Evolutionary conservation across 176 grass and related monocot genomes (phyloP).

Genomic region (Triticum aestivum): DNA sequence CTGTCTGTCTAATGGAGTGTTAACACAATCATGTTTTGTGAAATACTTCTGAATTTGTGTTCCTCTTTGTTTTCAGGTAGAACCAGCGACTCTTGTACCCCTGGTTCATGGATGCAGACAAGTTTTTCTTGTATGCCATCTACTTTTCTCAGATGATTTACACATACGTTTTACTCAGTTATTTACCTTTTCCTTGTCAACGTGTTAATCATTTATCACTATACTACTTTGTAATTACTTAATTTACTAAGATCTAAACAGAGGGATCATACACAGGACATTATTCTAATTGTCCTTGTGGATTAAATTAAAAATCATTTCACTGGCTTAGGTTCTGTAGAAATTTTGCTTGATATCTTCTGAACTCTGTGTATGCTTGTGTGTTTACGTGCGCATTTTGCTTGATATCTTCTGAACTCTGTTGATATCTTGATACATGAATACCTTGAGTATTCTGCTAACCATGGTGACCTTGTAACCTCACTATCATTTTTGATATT

Average conservation of each 20-base stretch:
- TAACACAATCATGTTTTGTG: neutral
- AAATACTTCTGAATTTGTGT: conserved; percentile 26
- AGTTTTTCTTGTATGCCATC: conserved; percentile 87
- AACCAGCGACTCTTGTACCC: conserved; percentile 81
- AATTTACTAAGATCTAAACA: neutral
- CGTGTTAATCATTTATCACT: conserved; percentile 8
- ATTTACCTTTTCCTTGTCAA: neutral
- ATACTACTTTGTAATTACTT: neutral
- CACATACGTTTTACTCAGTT: neutral
- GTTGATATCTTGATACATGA: conserved; percentile 10
- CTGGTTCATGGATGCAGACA: conserved; percentile 90
- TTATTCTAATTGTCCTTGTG: neutral
- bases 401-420: neutral
- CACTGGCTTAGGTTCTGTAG: neutral
- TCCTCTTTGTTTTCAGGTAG: conserved; percentile 57
- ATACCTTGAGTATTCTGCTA: conserved; percentile 25
- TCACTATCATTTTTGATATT: neutral
- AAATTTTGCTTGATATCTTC: conserved; percentile 9
- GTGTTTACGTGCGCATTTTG: neutral
- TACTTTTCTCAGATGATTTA: conserved; percentile 26
- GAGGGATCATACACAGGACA: neutral
- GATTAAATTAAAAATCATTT: neutral
- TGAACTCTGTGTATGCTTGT: neutral
- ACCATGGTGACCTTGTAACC: neutral
- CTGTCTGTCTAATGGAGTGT: conserved; percentile 10